Conservation (phyloP, 495 filamentous ascomycete species). For the Neurospora tetrasperma region DNA sequence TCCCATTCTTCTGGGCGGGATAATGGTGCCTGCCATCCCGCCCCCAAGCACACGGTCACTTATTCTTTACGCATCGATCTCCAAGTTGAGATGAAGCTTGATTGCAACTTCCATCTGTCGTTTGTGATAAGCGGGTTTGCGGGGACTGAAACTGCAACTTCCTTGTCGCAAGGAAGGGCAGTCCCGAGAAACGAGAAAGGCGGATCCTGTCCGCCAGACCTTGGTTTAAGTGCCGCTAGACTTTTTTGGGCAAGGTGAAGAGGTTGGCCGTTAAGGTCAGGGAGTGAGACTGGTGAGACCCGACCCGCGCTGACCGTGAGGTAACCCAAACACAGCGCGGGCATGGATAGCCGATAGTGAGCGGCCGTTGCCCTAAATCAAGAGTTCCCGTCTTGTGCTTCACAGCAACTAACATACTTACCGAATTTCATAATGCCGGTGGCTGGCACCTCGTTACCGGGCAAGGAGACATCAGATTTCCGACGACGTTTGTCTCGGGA, state of each 20-base stretch:
- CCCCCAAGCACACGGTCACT: neutral
- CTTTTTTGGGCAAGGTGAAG: neutral
- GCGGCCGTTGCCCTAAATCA: neutral
- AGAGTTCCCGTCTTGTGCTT: neutral
- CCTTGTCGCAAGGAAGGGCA: neutral
- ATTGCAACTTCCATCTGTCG: neutral
- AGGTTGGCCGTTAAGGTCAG: neutral
- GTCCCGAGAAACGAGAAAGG: neutral
- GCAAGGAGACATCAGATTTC: neutral
- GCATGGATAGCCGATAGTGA: neutral
- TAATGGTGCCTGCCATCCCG: neutral
- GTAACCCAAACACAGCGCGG: neutral
- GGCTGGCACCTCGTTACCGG: neutral
- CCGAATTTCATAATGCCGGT: neutral
- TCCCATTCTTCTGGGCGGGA: neutral
- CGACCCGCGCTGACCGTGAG: too few relatives aligned
- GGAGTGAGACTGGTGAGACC: neutral
- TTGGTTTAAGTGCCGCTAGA: neutral
- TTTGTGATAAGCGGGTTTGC: neutral
- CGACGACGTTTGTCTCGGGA: neutral
- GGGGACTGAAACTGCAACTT: neutral
- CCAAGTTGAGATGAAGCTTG: neutral
- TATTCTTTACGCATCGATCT: neutral
- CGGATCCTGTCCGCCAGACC: neutral
- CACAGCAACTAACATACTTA: neutral